Base-by-base conservation (phyloP, 78 protist species). In the Isochrysis galbana region DNA sequence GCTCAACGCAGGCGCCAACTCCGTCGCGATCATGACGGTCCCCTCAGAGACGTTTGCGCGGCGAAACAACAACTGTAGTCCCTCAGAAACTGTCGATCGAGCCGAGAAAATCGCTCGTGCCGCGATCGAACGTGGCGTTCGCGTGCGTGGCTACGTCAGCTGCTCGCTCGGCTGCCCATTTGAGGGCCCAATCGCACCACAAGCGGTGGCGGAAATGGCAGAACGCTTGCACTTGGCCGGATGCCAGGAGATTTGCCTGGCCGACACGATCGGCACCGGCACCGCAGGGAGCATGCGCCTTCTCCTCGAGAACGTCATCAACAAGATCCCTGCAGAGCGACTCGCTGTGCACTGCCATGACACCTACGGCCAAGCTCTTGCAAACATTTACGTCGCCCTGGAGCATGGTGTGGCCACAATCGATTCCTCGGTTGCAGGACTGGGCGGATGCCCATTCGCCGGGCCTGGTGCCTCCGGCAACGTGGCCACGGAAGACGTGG, bases 231-330 rank as follows among this genome's bases (percentile, higher is more conserved):
- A 45, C 67, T 96, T 95, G 17, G 94, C 92, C 93, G 99, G 98
- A 39, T 98, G 99, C 92, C 96, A 98, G 91, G 99, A 98, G 90
- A 90, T 98, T 5, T 95, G 97, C 4, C 95, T 98, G 32, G 99
- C 98, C 22, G 99, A 98, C 77, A 98, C 99, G 17, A 98, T 98
- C 38, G 99, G 99, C 14, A 93, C 94, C 21, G 99, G 99, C 42
- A 98, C 98, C 2, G 97, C 98, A 0, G 97, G 97, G 86, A 86
- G 32, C 84, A 77, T 77, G 84, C 19, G 5, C 47, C 19, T 29
- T 2, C 84, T 77, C 84, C 46, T 77, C 14, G 34, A 0, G 14
- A 22, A 5, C 32, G 84, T 77, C 29, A 17, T 17, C 0, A 25
- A 41, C 2, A 3, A 10, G 2, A 46, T 77, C 34, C 61, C 89